Evolutionary conservation across 2,329 filamentous ascomycete genomes (phyloP).

Genomic region (Cladophialophora immunda): DNA sequence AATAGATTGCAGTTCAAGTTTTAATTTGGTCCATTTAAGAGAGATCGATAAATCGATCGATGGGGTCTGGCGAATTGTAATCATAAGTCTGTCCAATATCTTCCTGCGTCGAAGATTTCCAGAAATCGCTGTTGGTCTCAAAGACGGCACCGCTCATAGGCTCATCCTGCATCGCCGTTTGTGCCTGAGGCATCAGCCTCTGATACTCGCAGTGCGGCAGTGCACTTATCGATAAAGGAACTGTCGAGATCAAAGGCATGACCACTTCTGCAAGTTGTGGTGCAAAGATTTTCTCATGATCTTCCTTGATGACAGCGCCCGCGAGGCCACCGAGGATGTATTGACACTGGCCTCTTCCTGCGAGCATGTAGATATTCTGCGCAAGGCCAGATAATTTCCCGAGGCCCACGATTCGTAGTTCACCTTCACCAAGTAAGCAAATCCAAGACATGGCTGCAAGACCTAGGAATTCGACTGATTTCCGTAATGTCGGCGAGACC

Average conservation of each 20-base stretch:
- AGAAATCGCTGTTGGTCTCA: neutral
- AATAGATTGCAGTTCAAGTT: neutral
- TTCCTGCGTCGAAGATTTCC: neutral
- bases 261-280: conserved; percentile 20
- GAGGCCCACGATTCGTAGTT: conserved; percentile 26
- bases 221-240: neutral
- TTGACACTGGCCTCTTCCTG: neutral
- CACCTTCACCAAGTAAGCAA: conserved; percentile 23
- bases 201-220: neutral
- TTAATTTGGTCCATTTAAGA: neutral
- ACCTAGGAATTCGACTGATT: conserved; percentile 15
- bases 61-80: neutral
- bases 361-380: conserved; percentile 8
- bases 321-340: conserved; percentile 17
- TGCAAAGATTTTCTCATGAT: conserved; percentile 24
- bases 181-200: neutral
- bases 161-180: neutral
- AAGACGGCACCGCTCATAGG: neutral
- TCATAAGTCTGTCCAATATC: neutral
- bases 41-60: conserved; percentile 7
- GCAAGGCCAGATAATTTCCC: conserved; percentile 23
- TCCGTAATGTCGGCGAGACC: neutral
- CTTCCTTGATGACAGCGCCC: conserved; percentile 24
- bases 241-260: conserved; percentile 13
- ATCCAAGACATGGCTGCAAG: conserved; percentile 25